Conservation (phyloP, 768 basidiomycete species). For the Sporobolomyces phaffii region DNA sequence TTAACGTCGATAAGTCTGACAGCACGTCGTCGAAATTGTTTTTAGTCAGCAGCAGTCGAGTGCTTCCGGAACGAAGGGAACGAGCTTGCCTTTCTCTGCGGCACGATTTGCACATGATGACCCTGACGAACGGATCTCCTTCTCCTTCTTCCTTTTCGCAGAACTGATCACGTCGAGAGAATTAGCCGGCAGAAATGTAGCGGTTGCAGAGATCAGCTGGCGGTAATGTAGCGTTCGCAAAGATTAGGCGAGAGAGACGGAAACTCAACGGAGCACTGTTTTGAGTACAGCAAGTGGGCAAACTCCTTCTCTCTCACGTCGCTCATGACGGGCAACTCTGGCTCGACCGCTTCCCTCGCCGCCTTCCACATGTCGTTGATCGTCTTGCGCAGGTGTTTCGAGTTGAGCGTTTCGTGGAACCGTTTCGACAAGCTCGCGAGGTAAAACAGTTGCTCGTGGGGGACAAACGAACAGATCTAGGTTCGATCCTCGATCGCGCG, state of each 20-base stretch:
- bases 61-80: background rate
- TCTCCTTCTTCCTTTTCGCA: background rate
- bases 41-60: background rate
- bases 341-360: background rate
- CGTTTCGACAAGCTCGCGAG: background rate
- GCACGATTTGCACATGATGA: background rate
- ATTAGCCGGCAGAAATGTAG: background rate
- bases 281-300: background rate
- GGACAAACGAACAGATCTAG: background rate
- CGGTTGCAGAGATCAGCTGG: background rate
- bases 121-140: background rate
- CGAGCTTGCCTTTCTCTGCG: background rate
- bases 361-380: background rate
- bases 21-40: background rate
- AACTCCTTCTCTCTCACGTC: background rate
- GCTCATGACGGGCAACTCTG: background rate
- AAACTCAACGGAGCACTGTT: background rate
- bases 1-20: background rate
- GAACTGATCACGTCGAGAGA: background rate
- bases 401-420: background rate
- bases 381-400: background rate
- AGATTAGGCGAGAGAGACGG: background rate
- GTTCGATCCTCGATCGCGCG: no score
- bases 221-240: background rate
- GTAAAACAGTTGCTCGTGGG: background rate